Conservation (phyloP, 2,329 filamentous ascomycete species). For the Phaeomoniella chlamydospora region DNA sequence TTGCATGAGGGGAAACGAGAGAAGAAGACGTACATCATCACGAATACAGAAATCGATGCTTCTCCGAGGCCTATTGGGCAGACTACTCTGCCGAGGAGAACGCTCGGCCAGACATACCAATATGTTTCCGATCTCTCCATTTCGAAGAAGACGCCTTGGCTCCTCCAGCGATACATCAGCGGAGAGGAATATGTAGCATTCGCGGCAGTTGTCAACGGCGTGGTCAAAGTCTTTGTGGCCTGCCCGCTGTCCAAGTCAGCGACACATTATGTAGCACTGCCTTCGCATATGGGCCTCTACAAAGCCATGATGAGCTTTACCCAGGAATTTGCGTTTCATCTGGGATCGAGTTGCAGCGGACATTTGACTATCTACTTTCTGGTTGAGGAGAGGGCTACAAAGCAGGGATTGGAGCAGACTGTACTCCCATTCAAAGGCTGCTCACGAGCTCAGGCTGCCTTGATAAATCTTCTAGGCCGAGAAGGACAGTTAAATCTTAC, state of each 20-base stretch:
- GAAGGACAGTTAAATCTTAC: constrained; percentile 30
- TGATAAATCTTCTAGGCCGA: constrained; percentile 40
- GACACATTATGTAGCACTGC: constrained; percentile 52
- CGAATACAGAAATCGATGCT: constrained; percentile 50
- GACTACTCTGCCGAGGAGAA: constrained; percentile 43
- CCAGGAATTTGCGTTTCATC: constrained; percentile 35
- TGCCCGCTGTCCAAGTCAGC: constrained; percentile 48
- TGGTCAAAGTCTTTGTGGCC: constrained; percentile 51
- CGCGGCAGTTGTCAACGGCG: constrained; percentile 49
- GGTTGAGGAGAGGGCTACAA: constrained; percentile 31
- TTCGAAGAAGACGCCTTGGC: constrained; percentile 41
- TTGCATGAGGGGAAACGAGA: constrained; percentile 24
- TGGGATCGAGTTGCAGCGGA: constrained; percentile 43
- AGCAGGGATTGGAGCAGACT: constrained; percentile 13
- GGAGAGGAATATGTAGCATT: constrained; percentile 59
- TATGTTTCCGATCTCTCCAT: constrained; percentile 42
- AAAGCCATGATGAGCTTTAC: constrained; percentile 53
- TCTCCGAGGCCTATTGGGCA: constrained; percentile 47
- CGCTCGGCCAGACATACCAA: constrained; percentile 35
- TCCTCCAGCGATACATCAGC: constrained; percentile 55
- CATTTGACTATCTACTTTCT: constrained; percentile 62
- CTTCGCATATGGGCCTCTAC: constrained; percentile 37
- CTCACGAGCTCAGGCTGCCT: constrained; percentile 53
- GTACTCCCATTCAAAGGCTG: constrained; percentile 60
- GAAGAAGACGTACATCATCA: constrained; percentile 47